Evolutionary conservation across 768 basidiomycete species (phyloP).

Genomic region (Collybia sp.): DNA sequence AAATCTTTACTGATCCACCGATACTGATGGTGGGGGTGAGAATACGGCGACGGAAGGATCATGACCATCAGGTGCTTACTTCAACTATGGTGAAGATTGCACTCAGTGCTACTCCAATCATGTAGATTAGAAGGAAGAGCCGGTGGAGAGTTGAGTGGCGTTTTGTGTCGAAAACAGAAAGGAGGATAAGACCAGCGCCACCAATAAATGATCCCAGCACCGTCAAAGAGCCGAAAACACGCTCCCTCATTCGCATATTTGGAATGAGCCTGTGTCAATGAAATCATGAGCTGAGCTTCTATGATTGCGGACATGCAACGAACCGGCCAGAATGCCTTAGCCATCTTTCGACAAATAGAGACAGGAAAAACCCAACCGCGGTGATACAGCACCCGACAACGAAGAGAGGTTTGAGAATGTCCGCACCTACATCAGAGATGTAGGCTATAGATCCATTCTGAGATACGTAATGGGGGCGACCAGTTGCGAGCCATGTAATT

Average conservation of each 20-base stretch:
- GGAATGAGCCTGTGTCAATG: constrained; percentile 44
- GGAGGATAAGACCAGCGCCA: constrained; percentile 58
- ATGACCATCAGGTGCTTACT: constrained; percentile 29
- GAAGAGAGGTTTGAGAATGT: constrained; percentile 71
- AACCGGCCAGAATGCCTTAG: constrained; percentile 62
- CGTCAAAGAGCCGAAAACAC: constrained; percentile 49
- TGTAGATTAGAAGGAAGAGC: constrained; percentile 65
- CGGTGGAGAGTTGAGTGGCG: constrained; percentile 48
- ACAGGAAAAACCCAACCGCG: constrained; percentile 54
- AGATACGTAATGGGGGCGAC: constrained; percentile 53
- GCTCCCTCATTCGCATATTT: constrained; percentile 53
- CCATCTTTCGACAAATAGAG: constrained; percentile 56
- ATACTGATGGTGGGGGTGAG: constrained; percentile 32
- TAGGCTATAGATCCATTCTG: constrained; percentile 59
- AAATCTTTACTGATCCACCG: constrained; percentile 63
- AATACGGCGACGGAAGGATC: background rate
- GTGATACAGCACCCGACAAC: constrained; percentile 62
- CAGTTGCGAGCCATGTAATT: constrained; percentile 66
- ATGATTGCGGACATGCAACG: constrained; percentile 8
- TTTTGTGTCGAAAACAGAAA: constrained; percentile 69
- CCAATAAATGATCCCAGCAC: constrained; percentile 59
- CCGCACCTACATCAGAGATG: constrained; percentile 77
- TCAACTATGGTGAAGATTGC: constrained; percentile 74
- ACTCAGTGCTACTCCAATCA: constrained; percentile 65
- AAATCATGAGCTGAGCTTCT: constrained; percentile 1